Conservation (phyloP, 805 yeast genomes). For the Candida sonorensis region DNA sequence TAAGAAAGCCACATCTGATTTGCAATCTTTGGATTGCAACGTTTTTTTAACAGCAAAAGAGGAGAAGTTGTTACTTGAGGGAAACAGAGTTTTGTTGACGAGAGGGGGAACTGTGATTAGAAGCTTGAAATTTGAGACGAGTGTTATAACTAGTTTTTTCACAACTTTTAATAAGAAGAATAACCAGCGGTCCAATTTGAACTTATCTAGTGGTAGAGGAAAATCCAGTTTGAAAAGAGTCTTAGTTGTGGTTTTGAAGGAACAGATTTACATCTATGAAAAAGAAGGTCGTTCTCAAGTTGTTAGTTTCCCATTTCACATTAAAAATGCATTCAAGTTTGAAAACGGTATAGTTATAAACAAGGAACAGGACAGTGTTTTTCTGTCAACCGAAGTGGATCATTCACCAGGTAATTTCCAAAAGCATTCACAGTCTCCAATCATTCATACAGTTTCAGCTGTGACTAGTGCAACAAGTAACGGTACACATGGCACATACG, state of each 20-base stretch:
- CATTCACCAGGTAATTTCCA: too few species aligned
- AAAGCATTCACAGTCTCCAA: constrained; percentile 7
- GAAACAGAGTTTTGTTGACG: constrained; percentile 38
- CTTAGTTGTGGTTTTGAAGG: constrained; percentile 55
- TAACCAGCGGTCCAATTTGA: too few species aligned
- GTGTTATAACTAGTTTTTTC: constrained; percentile 54
- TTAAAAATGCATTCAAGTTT: constrained; percentile 55
- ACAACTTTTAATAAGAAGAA: constrained; percentile 40
- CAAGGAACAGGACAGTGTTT: constrained; percentile 17
- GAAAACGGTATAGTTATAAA: constrained; percentile 54
- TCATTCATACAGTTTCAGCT: constrained; percentile 7
- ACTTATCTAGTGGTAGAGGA: background rate
- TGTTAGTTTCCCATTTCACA: constrained; percentile 63
- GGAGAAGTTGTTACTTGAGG: constrained; percentile 20
- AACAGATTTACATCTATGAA: constrained; percentile 57
- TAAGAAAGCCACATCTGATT: too few species aligned
- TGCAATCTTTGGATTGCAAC: constrained; percentile 10
- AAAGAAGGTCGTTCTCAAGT: constrained; percentile 51
- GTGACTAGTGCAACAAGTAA: constrained; percentile 7
- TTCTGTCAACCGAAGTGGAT: too few species aligned
- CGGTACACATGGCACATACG: constrained; percentile 4
- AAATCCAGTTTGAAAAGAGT: constrained; percentile 23
- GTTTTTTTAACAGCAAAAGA: constrained; percentile 15
- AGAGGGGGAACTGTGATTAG: constrained; percentile 44
- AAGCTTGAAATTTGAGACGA: constrained; percentile 42